phyloP scores from a whole-genome alignment of 2,329 filamentous ascomycete genomes.

The Cladosporium sp. region DNA sequence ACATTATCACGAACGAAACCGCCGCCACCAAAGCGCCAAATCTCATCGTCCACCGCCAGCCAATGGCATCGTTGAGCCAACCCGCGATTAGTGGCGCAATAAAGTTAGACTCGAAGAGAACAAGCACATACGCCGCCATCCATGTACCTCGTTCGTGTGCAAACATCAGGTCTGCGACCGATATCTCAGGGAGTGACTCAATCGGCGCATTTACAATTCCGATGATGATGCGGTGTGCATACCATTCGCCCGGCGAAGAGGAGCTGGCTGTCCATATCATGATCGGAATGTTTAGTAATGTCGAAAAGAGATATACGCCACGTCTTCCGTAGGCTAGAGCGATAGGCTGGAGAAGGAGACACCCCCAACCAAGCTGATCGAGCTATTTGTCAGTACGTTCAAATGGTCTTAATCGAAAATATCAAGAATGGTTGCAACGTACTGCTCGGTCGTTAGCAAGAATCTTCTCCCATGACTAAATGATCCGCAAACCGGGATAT shows the following conservation, averaged over 20 bases:
- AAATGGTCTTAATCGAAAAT: background rate
- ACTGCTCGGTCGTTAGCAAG: background rate
- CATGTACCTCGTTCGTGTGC: slow-evolving; percentile 33
- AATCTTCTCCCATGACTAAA: background rate
- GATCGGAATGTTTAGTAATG: slow-evolving; percentile 41
- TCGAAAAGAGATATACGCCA: slow-evolving; percentile 48
- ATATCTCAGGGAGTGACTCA: slow-evolving; percentile 48
- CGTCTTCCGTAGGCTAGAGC: slow-evolving; percentile 55
- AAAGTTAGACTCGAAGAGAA: slow-evolving; percentile 27
- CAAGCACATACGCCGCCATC: slow-evolving; percentile 32
- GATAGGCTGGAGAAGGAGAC: slow-evolving; percentile 54
- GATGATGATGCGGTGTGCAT: slow-evolving; percentile 48
- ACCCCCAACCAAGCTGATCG: slow-evolving; percentile 41
- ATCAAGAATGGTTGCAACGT: background rate
- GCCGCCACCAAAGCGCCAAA: slow-evolving; percentile 57
- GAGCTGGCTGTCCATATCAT: slow-evolving; percentile 49
- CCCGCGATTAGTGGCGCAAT: slow-evolving; percentile 49
- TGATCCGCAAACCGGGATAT: slow-evolving; percentile 24
- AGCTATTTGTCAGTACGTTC: background rate
- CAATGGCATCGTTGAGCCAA: slow-evolving; percentile 50
- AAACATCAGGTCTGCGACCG: slow-evolving; percentile 32
- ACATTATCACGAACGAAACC: slow-evolving; percentile 53
- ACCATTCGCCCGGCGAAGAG: slow-evolving; percentile 49
- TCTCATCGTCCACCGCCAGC: slow-evolving; percentile 52
- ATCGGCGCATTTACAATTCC: slow-evolving; percentile 52